These are phyloP conservation scores for Rhizopogon sp. DNA, from an alignment of 768 basidiomycete species.

Conservation along the genomic window DNA sequence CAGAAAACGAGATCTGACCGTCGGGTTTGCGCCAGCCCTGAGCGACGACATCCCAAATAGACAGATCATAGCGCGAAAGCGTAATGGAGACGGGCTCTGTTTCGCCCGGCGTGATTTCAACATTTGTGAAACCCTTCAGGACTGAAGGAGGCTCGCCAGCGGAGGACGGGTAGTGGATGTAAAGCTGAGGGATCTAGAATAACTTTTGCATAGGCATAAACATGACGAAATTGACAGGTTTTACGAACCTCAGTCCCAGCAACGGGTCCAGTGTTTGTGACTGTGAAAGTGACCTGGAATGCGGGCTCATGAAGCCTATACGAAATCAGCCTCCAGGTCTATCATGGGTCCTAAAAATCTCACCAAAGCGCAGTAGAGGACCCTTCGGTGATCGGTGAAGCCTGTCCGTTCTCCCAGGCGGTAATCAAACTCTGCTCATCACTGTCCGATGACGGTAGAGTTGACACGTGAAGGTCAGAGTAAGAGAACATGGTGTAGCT, in stretches of 20 bases:
- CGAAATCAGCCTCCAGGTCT: not conserved
- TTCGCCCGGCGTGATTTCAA: slow-evolving; percentile 41
- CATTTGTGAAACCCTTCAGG: slow-evolving; percentile 58
- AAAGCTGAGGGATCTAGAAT: slow-evolving; percentile 60
- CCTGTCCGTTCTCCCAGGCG: slow-evolving; percentile 49
- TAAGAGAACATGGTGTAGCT: slow-evolving; percentile 42
- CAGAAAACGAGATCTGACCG: slow-evolving; percentile 1
- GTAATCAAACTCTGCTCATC: slow-evolving; percentile 23
- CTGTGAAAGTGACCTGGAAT: slow-evolving; percentile 27
- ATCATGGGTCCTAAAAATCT: slow-evolving; percentile 16
- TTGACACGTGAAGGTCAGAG: slow-evolving; percentile 24
- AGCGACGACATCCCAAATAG: slow-evolving; percentile 61
- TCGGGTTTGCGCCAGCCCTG: slow-evolving; percentile 51
- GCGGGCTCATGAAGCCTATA: slow-evolving; percentile 23
- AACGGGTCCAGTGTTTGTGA: slow-evolving; percentile 31
- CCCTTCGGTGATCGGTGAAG: slow-evolving; percentile 45
- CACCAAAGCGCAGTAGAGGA: slow-evolving; percentile 54
- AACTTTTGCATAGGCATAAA: not conserved
- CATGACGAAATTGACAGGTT: not conserved
- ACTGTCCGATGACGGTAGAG: slow-evolving; percentile 32
- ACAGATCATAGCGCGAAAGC: slow-evolving; percentile 59
- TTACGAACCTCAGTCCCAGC: slow-evolving; percentile 23
- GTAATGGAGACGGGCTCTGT: slow-evolving; percentile 41
- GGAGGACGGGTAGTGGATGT: slow-evolving; percentile 54
- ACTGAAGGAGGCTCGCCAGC: slow-evolving; percentile 63